These are phyloP conservation scores for Trypanosomatidae sp. DNA, from an alignment of 208 protist species.

Conservation along the genomic window DNA sequence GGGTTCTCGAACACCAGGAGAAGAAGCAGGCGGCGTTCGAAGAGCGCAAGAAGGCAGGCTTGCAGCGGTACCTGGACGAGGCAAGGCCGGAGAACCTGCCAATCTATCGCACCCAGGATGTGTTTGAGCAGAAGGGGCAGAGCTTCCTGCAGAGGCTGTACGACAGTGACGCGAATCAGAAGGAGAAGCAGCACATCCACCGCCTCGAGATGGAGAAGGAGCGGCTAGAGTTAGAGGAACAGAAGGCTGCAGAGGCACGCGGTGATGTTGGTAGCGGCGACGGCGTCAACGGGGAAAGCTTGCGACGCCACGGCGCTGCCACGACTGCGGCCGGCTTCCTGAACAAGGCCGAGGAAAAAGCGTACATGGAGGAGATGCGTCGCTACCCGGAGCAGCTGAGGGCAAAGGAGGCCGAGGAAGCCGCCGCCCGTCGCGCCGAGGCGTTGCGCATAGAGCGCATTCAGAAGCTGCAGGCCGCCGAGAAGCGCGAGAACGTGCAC, in stretches of 20 bases:
- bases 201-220: conserved; percentile 11
- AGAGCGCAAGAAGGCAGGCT: conserved; percentile 35
- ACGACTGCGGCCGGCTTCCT: conserved; percentile 61
- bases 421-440: conserved; percentile 32
- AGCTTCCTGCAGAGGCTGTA: conserved; percentile 55
- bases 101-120: conserved; percentile 67
- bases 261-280: background rate
- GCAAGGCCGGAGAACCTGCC: conserved; percentile 21
- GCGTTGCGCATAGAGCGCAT: conserved; percentile 43
- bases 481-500: conserved; percentile 60
- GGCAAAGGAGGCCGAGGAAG: conserved; percentile 41
- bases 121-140: conserved; percentile 55
- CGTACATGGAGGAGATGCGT: conserved; percentile 68
- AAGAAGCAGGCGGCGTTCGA: conserved; percentile 60
- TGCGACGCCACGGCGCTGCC: conserved; percentile 28
- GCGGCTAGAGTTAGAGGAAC: conserved; percentile 8
- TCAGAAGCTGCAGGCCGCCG: conserved; percentile 63
- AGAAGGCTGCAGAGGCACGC: conserved; percentile 7
- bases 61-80: conserved; percentile 33
- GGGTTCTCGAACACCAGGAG: conserved; percentile 23
- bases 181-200: conserved; percentile 11
- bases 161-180: conserved; percentile 28
- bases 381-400: conserved; percentile 45
- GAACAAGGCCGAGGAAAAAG: conserved; percentile 52
- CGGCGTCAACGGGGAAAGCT: background rate